phyloP scores from a whole-genome alignment of 2,329 filamentous ascomycete genomes.

The Scedosporium apiospermum region DNA sequence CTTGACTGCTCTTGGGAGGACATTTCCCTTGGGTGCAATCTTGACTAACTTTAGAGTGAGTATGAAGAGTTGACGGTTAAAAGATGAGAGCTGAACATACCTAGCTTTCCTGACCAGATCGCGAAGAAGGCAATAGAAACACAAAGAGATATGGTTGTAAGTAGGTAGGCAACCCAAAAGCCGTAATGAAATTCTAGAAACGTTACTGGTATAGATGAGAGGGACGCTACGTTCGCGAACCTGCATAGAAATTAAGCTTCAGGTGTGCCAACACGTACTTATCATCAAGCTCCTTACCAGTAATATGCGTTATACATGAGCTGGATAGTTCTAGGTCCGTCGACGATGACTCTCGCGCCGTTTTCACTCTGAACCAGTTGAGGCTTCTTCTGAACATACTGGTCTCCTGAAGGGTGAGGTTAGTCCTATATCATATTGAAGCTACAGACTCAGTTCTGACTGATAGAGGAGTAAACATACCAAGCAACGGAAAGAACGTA shows the following conservation, averaged over 20 bases:
- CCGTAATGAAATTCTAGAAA: constrained; percentile 67
- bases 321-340: constrained; percentile 51
- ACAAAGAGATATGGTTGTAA: constrained; percentile 58
- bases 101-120: constrained; percentile 48
- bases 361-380: constrained; percentile 14
- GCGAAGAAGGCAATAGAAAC: constrained; percentile 53
- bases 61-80: constrained; percentile 56
- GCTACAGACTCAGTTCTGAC: constrained; percentile 30
- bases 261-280: not conserved
- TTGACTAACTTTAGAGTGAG: constrained; percentile 17
- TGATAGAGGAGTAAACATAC: constrained; percentile 48
- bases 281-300: constrained; percentile 6
- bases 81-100: constrained; percentile 41
- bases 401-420: not conserved
- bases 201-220: constrained; percentile 56
- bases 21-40: not conserved
- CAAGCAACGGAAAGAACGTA: constrained; percentile 59
- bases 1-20: constrained; percentile 48
- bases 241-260: constrained; percentile 20
- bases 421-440: constrained; percentile 17
- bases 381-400: not conserved
- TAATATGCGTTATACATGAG: constrained; percentile 64
- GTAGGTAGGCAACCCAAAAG: constrained; percentile 62
- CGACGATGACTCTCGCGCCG: constrained; percentile 55
- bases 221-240: constrained; percentile 61